A percentile compares a stretch with the other conserved stretches of the same genome.
phyloP scores from a whole-genome alignment of 2,329 filamentous ascomycete genomes.

The Geosmithia flava region DNA sequence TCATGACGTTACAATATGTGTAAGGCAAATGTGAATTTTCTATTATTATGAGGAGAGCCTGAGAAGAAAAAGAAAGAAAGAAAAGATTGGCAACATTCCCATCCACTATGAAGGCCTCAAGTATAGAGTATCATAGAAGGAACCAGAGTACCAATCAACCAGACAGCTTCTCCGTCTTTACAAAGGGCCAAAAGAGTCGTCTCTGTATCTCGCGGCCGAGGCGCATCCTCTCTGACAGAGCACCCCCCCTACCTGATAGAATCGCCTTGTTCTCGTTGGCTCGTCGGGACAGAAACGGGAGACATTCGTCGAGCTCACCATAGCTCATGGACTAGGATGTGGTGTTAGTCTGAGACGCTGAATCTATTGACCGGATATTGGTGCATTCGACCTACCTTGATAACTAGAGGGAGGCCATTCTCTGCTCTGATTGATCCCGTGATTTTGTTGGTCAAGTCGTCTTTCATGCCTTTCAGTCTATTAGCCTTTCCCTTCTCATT shows the following conservation, averaged over 20 bases:
- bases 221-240: background rate
- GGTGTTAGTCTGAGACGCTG: too few relatives aligned
- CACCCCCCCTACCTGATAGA: background rate
- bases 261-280: slow-evolving; percentile 1
- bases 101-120: too few relatives aligned
- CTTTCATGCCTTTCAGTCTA: slow-evolving; percentile 6
- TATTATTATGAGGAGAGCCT: too few relatives aligned
- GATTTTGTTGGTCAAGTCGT: slow-evolving; percentile 7
- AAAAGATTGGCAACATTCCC: too few relatives aligned
- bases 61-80: too few relatives aligned
- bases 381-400: slow-evolving; percentile 7
- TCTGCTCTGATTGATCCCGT: slow-evolving; percentile 5
- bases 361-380: too few relatives aligned
- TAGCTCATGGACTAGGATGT: slow-evolving; percentile 1
- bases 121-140: too few relatives aligned
- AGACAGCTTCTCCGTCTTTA: too few relatives aligned
- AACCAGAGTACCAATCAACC: too few relatives aligned
- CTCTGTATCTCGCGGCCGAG: background rate
- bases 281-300: background rate
- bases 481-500: too few relatives aligned
- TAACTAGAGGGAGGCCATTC: slow-evolving; percentile 5
- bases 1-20: too few relatives aligned
- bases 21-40: too few relatives aligned
- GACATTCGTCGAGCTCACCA: background rate
- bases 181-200: background rate